Percentiles rank a stretch among this genome's conserved stretches.
Conservation (phyloP, 345 rosid genomes). For the Luvunga scandens region DNA sequence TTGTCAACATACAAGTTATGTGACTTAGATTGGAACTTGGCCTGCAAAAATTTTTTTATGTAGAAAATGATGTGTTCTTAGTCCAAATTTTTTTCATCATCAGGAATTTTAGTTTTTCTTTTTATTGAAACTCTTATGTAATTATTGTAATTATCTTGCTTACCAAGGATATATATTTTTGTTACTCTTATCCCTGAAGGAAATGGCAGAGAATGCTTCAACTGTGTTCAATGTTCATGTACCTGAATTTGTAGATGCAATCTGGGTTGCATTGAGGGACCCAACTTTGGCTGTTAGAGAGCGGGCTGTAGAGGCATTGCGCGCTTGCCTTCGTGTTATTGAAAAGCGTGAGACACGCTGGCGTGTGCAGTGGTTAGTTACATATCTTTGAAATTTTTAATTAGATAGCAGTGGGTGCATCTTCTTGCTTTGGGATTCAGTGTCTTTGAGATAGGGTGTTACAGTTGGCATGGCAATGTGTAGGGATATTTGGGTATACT, state of each 20-base stretch:
- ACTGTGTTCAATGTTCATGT: constrained; percentile 98
- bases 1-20: neutral
- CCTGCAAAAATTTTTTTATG: neutral
- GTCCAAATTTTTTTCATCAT: neutral
- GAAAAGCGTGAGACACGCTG: constrained; percentile 99
- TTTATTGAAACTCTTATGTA: neutral
- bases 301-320: constrained; percentile 96
- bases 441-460: too few relatives aligned
- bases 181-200: constrained; percentile 44
- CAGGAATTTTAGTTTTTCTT: neutral
- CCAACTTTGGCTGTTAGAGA: constrained; percentile 85
- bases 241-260: constrained; percentile 93
- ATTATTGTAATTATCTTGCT: constrained; percentile 3
- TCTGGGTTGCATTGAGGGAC: constrained; percentile 98
- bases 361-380: constrained; percentile 96
- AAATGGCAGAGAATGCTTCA: constrained; percentile 99
- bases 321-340: constrained; percentile 98
- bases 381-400: neutral
- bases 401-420: neutral
- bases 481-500: too few relatives aligned
- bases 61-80: neutral
- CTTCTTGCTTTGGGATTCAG: too few relatives aligned
- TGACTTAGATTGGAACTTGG: neutral
- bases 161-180: neutral
- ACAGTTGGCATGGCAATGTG: too few relatives aligned